Percentiles rank a stretch among this genome's conserved stretches.
phyloP scores from a whole-genome alignment of 2,329 filamentous ascomycete species.

The Ascochyta viciae-villosae region DNA sequence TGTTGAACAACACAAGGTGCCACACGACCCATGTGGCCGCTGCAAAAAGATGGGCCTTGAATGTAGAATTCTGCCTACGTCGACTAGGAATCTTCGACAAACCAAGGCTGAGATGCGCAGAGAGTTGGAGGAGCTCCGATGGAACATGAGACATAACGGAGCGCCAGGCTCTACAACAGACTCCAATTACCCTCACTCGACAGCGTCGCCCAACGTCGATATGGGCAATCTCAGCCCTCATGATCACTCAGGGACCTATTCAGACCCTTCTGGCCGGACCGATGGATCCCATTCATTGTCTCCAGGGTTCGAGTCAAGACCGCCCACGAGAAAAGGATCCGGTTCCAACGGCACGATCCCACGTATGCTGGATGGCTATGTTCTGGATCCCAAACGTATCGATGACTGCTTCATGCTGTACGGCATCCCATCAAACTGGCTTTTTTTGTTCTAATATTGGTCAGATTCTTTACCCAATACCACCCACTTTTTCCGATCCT shows the following conservation, averaged over 20 bases:
- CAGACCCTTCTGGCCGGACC: constrained; percentile 36
- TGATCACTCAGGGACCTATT: constrained; percentile 38
- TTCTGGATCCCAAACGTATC: constrained; percentile 43
- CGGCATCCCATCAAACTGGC: not conserved
- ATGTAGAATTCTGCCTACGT: constrained; percentile 47
- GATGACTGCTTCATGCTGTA: constrained; percentile 47
- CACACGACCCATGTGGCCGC: constrained; percentile 45
- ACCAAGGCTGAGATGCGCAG: constrained; percentile 50
- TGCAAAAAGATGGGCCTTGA: constrained; percentile 48
- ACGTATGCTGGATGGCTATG: constrained; percentile 38
- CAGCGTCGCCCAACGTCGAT: constrained; percentile 37
- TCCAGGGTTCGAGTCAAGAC: constrained; percentile 37
- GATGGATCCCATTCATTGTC: constrained; percentile 40
- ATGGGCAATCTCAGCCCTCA: constrained; percentile 36
- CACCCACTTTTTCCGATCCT: constrained; percentile 45
- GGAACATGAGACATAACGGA: constrained; percentile 42
- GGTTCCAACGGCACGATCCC: constrained; percentile 29
- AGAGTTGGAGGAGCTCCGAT: constrained; percentile 46
- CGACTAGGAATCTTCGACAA: constrained; percentile 46
- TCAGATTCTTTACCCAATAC: constrained; percentile 46
- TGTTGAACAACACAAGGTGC: constrained; percentile 48
- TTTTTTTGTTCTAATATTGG: constrained; percentile 19
- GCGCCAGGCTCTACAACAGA: constrained; percentile 25
- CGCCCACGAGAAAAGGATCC: constrained; percentile 33
- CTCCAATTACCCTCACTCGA: constrained; percentile 34